Base-by-base conservation (phyloP, 495 filamentous ascomycete species). In the Lophium mytilinum region DNA sequence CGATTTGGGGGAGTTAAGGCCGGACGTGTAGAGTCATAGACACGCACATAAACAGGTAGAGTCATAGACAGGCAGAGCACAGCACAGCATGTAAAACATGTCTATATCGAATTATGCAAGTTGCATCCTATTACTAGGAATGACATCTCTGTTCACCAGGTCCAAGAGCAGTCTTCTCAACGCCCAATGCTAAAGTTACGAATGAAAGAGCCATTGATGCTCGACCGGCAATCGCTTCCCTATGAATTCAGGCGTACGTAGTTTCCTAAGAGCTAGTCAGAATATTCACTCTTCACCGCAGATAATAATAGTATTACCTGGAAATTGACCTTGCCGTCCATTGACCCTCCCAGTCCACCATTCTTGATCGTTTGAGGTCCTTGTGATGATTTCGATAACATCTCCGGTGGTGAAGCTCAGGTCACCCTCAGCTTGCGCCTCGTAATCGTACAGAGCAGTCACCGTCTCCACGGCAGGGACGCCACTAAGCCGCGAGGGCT, bases 341-440 rank as follows among this genome's bases (percentile, higher is more conserved):
- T 83, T 74, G 53, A 93, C 58, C 68, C 79, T 84, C 6, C 93
- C 93, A 1, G 77, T 83, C 93, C 93, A 99, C 93, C 93, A 99
- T 71, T 97, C 93, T 64, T 99, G 95, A 49, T 87, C 86, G 60
- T 94, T 95, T 14, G 76, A 75, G 11, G 90, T 95, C 45, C 88
- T 78, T 58, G 79, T 76, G 11, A 89, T 68, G 55, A 99, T 89
- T 69, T 96, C 90, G 64, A 99, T 97, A 30, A 88, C 73, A 57
- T 99, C 94, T 4, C 93, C 94, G 0, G 89, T 83, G 3, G 78
- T 81, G 68, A 99, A 99, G 65, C 87, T 94, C 52, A 99, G 76
- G 69, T 99, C 93, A 1, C 90, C 90, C 53, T 95, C 91, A 2
- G 91, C 91, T 65, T 96, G 90, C 17, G 93, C 93, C 59, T 96